Evolutionary conservation across 257 asterid species (phyloP), one percentile per base, ranked within the genome.

Genomic region (Nicotiana sylvestris): DNA sequence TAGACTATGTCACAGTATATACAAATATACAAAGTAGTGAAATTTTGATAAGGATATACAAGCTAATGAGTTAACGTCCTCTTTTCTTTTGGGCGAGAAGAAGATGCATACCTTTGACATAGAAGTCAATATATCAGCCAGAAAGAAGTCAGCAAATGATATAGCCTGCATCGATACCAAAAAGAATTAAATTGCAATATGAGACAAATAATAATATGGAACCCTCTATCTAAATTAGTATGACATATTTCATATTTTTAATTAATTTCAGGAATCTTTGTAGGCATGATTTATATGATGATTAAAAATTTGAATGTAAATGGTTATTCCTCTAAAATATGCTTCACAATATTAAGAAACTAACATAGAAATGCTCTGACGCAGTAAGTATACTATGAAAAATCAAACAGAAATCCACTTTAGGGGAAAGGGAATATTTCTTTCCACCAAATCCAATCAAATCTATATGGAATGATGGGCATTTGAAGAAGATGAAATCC

Each of bases 71-170:
- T 9, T 35, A 64, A 39, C 9, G 43, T 76, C 64, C 80, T 76
- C 65, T 51, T 51, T 49, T 16, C 61, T 8, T 76, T 29, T 27
- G 65, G 80, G 60, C 16, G 1, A 83, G 39, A 32, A 51, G 60
- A 77, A 78, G 39, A 81, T 83, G 84, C 91, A 83, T 88, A 96
- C 99, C 99, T 96, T 96, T 66, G 99, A 93, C 99, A 96, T 96
- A 29, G 99, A 94, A 80, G 99, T 96, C 58, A 94, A 88, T 87
- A 95, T 95, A 91, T 94, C 98, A 30, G 98, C 99, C 89, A 96
- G 81, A 87, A 95, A 96, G 92, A 96, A 96, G 86, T 96, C 99
- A 79, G 98, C 88, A 90, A 93, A 96, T 81, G 98, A 33, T 69
- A 96, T 93, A 66, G 98, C 99, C 99, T 96, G 97, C 70, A 81